Percentiles rank a stretch among this genome's conserved stretches.
Conservation (phyloP, 2,329 filamentous ascomycete genomes). For the Colletotrichum lindemuthianum region DNA sequence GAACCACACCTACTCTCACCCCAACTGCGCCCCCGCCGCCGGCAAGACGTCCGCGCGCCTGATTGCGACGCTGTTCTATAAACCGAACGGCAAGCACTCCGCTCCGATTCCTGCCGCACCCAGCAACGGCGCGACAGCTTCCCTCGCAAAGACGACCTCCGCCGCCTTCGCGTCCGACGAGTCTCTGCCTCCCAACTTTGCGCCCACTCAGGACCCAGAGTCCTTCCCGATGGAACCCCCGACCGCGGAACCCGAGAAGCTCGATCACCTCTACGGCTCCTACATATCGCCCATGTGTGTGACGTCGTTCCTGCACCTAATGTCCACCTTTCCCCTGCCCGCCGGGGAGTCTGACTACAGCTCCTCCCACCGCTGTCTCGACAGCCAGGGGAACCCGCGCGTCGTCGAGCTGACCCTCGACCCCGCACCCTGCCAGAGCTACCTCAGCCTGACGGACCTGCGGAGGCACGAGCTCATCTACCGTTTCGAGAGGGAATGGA, state of each 20-base stretch:
- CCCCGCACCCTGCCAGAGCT: slow-evolving; percentile 68
- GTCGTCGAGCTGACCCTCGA: slow-evolving; percentile 75
- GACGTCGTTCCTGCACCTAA: slow-evolving; percentile 73
- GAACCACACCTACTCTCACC: slow-evolving; percentile 70
- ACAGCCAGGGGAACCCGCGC: slow-evolving; percentile 66
- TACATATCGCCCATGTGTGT: slow-evolving; percentile 73
- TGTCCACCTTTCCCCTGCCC: slow-evolving; percentile 69
- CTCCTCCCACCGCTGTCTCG: slow-evolving; percentile 73
- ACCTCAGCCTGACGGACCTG: slow-evolving; percentile 74
- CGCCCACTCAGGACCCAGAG: slow-evolving; percentile 67
- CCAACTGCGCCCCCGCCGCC: slow-evolving; percentile 66
- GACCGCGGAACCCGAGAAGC: slow-evolving; percentile 64
- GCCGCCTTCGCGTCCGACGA: slow-evolving; percentile 45
- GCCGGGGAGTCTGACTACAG: slow-evolving; percentile 61
- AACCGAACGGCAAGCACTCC: slow-evolving; percentile 47
- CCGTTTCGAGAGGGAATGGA: slow-evolving; percentile 88
- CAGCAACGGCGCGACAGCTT: neutral
- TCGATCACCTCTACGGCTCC: slow-evolving; percentile 73
- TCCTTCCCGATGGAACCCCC: slow-evolving; percentile 69
- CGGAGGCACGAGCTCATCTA: slow-evolving; percentile 84
- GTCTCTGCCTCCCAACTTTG: slow-evolving; percentile 63
- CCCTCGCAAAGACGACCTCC: slow-evolving; percentile 33
- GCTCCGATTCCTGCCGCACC: neutral
- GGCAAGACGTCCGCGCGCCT: slow-evolving; percentile 62
- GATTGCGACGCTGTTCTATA: slow-evolving; percentile 73